Percentiles rank a stretch among this genome's conserved stretches.
Evolutionary conservation across 768 basidiomycete species (phyloP).

Genomic region (Kwoniella europaea): DNA sequence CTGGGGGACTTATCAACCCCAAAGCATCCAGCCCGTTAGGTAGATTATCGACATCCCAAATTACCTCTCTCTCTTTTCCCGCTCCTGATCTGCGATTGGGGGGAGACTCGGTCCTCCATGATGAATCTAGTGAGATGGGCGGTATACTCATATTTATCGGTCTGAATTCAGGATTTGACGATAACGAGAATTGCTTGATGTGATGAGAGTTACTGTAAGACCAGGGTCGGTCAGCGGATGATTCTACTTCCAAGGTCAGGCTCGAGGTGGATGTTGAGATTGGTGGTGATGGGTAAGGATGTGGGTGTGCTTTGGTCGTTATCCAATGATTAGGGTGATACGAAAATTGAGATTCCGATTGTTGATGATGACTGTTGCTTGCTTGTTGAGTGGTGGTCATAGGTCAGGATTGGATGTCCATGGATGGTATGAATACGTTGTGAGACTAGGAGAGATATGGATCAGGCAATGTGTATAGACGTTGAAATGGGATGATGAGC

Average conservation of each 20-base stretch:
- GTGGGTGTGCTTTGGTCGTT: not conserved
- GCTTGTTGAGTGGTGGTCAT: not conserved
- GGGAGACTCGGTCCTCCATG: not conserved
- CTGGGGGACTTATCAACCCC: not conserved
- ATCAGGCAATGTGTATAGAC: not conserved
- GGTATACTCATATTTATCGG: not conserved
- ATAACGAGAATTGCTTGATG: not conserved
- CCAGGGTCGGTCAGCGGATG: not conserved
- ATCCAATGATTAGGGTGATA: not conserved
- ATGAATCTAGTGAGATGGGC: slow-evolving; percentile 2
- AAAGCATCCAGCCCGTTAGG: slow-evolving; percentile 4
- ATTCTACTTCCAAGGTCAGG: not conserved
- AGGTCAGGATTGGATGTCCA: not conserved
- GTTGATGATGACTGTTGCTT: not conserved
- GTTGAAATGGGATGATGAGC: not conserved
- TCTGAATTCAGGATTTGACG: not conserved
- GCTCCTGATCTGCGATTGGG: too few relatives aligned
- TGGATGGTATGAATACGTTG: not conserved
- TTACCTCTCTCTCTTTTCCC: slow-evolving; percentile 15
- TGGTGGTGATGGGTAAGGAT: slow-evolving; percentile 2
- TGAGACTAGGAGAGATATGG: not conserved
- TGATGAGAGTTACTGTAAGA: not conserved
- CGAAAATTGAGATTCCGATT: not conserved
- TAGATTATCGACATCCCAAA: slow-evolving; percentile 15
- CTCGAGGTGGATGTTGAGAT: not conserved